A percentile compares a stretch with the other conserved stretches of the same genome.
phyloP scores from a whole-genome alignment of 345 rosid species.

The Psidium guajava region DNA sequence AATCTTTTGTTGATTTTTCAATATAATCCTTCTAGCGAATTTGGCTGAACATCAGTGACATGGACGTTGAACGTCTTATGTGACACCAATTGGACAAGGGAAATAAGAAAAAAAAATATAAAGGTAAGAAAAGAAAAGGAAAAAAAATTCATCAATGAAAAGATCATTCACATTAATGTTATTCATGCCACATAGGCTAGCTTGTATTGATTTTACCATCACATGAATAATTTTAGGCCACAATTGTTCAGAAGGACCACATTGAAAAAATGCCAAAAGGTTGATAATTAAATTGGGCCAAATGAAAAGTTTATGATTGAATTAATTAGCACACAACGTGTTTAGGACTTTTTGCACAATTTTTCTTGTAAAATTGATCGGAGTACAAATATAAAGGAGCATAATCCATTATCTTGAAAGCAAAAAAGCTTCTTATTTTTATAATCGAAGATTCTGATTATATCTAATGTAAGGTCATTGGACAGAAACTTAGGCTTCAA shows the following conservation, averaged over 20 bases:
- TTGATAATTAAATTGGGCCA: neutral
- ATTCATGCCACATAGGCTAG: no score
- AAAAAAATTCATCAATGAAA: no score
- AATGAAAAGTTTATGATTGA: neutral
- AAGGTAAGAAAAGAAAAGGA: no score
- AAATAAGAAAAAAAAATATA: no score
- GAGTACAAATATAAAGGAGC: neutral
- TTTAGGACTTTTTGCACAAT: neutral
- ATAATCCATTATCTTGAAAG: neutral
- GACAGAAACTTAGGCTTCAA: neutral
- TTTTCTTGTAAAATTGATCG: neutral
- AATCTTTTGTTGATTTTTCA: neutral
- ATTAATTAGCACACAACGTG: neutral
- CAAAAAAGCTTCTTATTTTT: neutral
- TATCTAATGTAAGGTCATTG: neutral
- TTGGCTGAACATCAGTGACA: rapidly evolving
- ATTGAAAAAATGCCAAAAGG: neutral
- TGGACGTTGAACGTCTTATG: rapidly evolving
- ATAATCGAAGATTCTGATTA: neutral
- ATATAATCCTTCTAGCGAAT: neutral
- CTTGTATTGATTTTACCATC: no score
- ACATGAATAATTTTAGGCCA: neutral
- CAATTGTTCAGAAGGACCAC: rapidly evolving
- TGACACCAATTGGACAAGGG: no score
- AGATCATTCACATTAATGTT: no score